A percentile compares a stretch with the other conserved stretches of the same genome.
These are phyloP conservation scores for Tetracladium marchalianum DNA, from an alignment of 495 filamentous ascomycete genomes.

Conservation along the genomic window DNA sequence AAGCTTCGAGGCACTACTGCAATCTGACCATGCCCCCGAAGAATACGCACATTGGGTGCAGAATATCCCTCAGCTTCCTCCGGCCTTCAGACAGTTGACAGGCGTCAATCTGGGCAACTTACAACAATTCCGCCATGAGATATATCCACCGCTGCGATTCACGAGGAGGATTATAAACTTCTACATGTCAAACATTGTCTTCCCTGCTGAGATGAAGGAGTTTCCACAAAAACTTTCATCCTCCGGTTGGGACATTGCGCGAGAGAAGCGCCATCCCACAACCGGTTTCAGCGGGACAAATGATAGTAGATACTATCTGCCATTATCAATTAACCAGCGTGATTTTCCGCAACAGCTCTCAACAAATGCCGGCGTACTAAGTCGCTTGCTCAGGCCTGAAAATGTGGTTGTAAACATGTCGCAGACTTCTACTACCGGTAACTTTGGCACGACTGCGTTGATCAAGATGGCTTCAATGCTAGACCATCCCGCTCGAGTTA, in stretches of 20 bases:
- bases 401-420: conserved; percentile 35
- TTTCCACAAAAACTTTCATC: conserved; percentile 57
- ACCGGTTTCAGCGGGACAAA: conserved; percentile 70
- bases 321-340: conserved; percentile 42
- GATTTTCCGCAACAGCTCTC: conserved; percentile 46
- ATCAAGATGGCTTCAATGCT: conserved; percentile 33
- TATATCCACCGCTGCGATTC: conserved; percentile 45
- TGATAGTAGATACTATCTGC: conserved; percentile 48
- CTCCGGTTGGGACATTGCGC: conserved; percentile 60
- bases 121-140: conserved; percentile 21
- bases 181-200: conserved; percentile 52
- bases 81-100: conserved; percentile 32
- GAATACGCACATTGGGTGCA: conserved; percentile 47
- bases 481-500: conserved; percentile 38
- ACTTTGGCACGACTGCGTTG: conserved; percentile 32
- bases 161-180: conserved; percentile 49
- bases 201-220: conserved; percentile 52
- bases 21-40: conserved; percentile 42
- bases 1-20: conserved; percentile 38
- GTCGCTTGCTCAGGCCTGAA: conserved; percentile 42
- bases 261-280: conserved; percentile 35
- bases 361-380: conserved; percentile 57
- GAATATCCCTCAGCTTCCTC: conserved; percentile 26
- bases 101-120: conserved; percentile 53
- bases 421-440: conserved; percentile 1